Evolutionary conservation across 257 asterid genomes (phyloP).

Genomic region (Datura wrightii): DNA sequence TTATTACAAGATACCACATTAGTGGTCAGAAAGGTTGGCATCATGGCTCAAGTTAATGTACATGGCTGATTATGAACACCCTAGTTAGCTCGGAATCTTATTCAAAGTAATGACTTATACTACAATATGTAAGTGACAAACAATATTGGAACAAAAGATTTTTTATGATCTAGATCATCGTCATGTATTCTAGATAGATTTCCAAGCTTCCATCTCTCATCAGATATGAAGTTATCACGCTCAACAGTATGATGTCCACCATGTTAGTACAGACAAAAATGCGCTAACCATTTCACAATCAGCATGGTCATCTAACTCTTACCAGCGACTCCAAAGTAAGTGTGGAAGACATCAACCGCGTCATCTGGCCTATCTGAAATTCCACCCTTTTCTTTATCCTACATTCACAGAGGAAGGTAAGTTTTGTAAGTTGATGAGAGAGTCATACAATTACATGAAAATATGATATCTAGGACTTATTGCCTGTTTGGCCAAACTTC

Average conservation of each 20-base stretch:
- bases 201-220: neutral
- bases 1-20: constrained; percentile 14
- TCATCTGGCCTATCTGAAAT: constrained; percentile 96
- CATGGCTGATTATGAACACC: neutral
- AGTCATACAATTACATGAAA: constrained; percentile 50
- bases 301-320: constrained; percentile 26
- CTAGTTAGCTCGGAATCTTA: constrained; percentile 9
- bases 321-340: constrained; percentile 93
- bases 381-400: constrained; percentile 95
- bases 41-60: neutral
- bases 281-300: neutral
- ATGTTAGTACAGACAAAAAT: neutral
- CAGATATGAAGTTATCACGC: neutral
- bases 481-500: no score
- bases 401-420: constrained; percentile 30
- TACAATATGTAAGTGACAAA: neutral
- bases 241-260: neutral
- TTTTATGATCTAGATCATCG: neutral
- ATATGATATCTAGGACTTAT: neutral
- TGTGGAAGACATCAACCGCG: constrained; percentile 90
- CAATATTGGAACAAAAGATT: neutral
- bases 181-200: neutral
- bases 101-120: neutral
- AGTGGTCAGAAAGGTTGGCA: constrained; percentile 14
- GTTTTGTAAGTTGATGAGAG: neutral